phyloP scores from a whole-genome alignment of 1,284 basidiomycete species.

The Puccinia hordei region DNA sequence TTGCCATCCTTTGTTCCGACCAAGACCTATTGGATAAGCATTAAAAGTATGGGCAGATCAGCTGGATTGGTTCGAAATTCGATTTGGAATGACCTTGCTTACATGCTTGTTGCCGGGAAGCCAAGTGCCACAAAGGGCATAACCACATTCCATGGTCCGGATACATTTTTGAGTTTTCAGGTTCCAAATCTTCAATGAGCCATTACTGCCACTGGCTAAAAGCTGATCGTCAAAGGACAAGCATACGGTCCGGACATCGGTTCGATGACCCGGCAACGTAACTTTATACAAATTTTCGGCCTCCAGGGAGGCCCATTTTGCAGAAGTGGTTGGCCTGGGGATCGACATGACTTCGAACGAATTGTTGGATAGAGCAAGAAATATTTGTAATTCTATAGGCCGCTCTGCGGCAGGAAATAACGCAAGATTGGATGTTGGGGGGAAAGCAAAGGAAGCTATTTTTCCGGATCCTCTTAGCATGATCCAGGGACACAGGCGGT shows the following conservation, averaged over 20 bases:
- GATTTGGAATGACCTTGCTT: constrained; percentile 57
- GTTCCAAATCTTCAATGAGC: constrained; percentile 95
- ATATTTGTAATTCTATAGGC: constrained; percentile 63
- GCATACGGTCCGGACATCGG: constrained; percentile 82
- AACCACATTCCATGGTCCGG: constrained; percentile 90
- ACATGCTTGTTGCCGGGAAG: constrained; percentile 90
- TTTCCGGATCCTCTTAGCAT: constrained; percentile 62
- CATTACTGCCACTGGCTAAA: constrained; percentile 86
- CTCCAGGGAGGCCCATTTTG: constrained; percentile 69
- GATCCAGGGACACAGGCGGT: constrained; percentile 62
- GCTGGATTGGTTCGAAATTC: not conserved
- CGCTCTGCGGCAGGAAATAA: constrained; percentile 15
- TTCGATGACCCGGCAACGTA: constrained; percentile 88
- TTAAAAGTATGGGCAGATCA: not conserved
- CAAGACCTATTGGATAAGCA: constrained; percentile 67
- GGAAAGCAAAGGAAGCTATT: constrained; percentile 62
- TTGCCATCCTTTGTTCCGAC: constrained; percentile 93
- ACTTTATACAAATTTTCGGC: constrained; percentile 73
- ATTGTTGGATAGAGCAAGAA: constrained; percentile 80
- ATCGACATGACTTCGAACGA: constrained; percentile 85
- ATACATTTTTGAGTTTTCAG: constrained; percentile 87
- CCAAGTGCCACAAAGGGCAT: constrained; percentile 89
- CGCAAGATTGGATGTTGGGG: constrained; percentile 66
- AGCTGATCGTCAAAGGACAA: constrained; percentile 89
- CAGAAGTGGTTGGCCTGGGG: constrained; percentile 66